A percentile compares a stretch with the other conserved stretches of the same genome.
phyloP scores from a whole-genome alignment of 1,284 basidiomycete species.

The Stereum hirsutum region DNA sequence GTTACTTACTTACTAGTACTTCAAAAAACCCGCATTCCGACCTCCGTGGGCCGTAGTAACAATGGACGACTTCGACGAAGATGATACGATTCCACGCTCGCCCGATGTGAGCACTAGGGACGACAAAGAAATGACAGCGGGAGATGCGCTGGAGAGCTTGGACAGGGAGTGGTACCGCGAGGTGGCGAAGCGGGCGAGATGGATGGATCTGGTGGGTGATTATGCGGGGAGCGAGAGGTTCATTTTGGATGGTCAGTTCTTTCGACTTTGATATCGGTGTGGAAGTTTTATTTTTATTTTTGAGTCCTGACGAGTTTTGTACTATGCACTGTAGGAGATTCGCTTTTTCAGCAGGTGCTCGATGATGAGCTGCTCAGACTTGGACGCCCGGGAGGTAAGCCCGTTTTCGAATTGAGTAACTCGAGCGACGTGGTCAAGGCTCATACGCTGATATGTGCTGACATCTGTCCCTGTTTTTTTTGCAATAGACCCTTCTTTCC shows the following conservation, averaged over 20 bases:
- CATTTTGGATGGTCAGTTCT: slow-evolving; percentile 44
- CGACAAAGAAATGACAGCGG: too few relatives aligned
- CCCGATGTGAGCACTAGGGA: too few relatives aligned
- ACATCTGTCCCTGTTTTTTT: not conserved
- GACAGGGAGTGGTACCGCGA: slow-evolving; percentile 29
- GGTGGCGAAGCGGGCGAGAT: slow-evolving; percentile 31
- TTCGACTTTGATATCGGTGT: slow-evolving; percentile 3
- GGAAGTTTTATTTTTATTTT: not conserved
- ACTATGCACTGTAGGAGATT: slow-evolving; percentile 43
- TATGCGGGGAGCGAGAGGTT: slow-evolving; percentile 63
- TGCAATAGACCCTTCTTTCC: slow-evolving; percentile 41
- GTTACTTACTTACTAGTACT: too few relatives aligned
- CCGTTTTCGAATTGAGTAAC: too few relatives aligned
- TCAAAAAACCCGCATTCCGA: too few relatives aligned
- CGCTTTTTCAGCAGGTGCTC: slow-evolving; percentile 48
- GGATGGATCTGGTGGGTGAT: slow-evolving; percentile 66
- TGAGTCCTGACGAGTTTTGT: too few relatives aligned
- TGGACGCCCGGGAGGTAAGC: slow-evolving; percentile 32
- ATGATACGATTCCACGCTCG: too few relatives aligned
- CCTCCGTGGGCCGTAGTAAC: too few relatives aligned
- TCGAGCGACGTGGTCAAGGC: too few relatives aligned
- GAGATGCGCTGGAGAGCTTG: slow-evolving; percentile 19
- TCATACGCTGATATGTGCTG: not conserved
- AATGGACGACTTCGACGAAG: not conserved
- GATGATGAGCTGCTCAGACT: slow-evolving; percentile 49